Percentiles rank a stretch among this genome's conserved stretches.
Evolutionary conservation across 2,329 filamentous ascomycete genomes (phyloP).

Genomic region (Coniosporium tulheliwenetii): DNA sequence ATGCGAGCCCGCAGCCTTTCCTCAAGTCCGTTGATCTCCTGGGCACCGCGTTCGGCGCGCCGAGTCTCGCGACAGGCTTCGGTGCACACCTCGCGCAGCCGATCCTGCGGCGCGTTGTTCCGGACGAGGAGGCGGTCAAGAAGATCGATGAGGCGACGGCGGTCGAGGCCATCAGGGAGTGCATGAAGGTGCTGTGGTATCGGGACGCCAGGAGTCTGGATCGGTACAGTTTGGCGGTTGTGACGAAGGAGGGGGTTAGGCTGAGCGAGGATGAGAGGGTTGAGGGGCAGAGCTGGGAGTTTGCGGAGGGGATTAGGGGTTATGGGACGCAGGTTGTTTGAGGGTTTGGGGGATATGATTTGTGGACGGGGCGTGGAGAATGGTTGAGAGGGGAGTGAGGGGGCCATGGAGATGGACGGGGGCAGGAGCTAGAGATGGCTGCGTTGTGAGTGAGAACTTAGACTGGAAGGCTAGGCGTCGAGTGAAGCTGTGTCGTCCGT

Average conservation of each 20-base stretch:
- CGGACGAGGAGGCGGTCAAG: conserved; percentile 65
- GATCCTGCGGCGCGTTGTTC: conserved; percentile 68
- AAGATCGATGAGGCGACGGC: conserved; percentile 64
- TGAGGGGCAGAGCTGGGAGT: conserved; percentile 94
- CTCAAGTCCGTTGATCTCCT: conserved; percentile 82
- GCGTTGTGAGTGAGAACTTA: too few relatives aligned
- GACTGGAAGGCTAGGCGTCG: too few relatives aligned
- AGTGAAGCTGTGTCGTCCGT: too few relatives aligned
- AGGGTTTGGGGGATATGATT: neutral
- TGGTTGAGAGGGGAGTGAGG: too few relatives aligned
- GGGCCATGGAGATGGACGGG: too few relatives aligned
- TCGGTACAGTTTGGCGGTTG: conserved; percentile 76
- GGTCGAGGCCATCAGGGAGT: conserved; percentile 69
- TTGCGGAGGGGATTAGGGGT: conserved; percentile 85
- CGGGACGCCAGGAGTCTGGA: conserved; percentile 87
- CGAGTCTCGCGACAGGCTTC: conserved; percentile 84
- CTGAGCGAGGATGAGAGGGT: conserved; percentile 73
- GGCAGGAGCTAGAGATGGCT: too few relatives aligned
- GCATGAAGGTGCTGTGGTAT: conserved; percentile 98
- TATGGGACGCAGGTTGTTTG: conserved; percentile 70
- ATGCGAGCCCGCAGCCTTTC: conserved; percentile 68
- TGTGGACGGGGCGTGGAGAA: too few relatives aligned
- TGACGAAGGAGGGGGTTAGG: conserved; percentile 73
- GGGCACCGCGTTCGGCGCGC: conserved; percentile 78
- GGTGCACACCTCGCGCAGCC: conserved; percentile 87